These are phyloP conservation scores for Coelastrella sp. DNA, from an alignment of 139 green algal genomes.

Conservation along the genomic window DNA sequence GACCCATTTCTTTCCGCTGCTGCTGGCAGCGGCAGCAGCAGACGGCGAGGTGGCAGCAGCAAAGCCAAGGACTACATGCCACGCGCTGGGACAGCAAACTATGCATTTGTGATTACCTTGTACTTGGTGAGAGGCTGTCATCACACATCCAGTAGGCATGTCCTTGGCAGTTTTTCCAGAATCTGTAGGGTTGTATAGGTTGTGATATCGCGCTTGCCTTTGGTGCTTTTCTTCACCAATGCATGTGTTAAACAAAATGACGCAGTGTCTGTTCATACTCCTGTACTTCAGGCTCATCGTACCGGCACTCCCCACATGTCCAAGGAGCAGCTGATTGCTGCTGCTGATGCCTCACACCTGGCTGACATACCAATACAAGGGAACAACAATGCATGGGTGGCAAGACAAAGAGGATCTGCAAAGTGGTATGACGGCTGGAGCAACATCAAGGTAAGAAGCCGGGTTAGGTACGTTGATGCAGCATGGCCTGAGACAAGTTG, in stretches of 20 bases:
- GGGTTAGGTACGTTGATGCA: neutral
- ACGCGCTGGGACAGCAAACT: constrained; percentile 70
- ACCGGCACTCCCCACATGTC: constrained; percentile 10
- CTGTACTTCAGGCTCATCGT: constrained; percentile 20
- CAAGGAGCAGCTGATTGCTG: constrained; percentile 62
- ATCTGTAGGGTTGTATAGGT: too few relatives aligned
- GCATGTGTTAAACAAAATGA: neutral
- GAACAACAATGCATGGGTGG: constrained; percentile 36
- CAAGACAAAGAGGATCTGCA: neutral
- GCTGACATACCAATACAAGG: constrained; percentile 50
- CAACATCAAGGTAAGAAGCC: constrained; percentile 45
- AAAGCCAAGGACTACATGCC: constrained; percentile 71
- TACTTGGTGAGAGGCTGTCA: constrained; percentile 11
- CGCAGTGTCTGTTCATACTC: neutral
- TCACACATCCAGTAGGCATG: too few relatives aligned
- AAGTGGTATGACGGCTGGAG: constrained; percentile 64
- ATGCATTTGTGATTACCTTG: constrained; percentile 70
- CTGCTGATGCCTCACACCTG: constrained; percentile 62
- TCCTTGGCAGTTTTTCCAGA: too few relatives aligned
- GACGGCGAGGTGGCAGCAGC: constrained; percentile 6
- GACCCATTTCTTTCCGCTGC: neutral
- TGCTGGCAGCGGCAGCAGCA: constrained; percentile 23
- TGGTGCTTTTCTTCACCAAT: too few relatives aligned
- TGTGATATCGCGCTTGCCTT: too few relatives aligned
- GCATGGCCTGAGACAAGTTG: neutral